Percentiles rank a stretch among this genome's conserved stretches.
These are phyloP conservation scores for Pulveroboletus frians DNA, from an alignment of 768 basidiomycete genomes.

Conservation along the genomic window DNA sequence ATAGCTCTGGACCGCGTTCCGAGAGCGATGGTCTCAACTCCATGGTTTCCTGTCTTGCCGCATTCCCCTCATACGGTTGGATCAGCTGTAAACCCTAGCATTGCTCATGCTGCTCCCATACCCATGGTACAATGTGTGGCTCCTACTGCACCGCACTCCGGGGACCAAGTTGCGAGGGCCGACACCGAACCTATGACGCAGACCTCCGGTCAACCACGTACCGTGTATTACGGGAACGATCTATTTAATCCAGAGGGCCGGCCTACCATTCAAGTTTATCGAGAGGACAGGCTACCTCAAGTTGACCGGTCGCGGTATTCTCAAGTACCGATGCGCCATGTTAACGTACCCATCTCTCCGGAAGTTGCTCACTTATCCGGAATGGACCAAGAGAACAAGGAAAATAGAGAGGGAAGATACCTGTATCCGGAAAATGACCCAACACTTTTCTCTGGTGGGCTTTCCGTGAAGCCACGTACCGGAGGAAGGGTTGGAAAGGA, in stretches of 20 bases:
- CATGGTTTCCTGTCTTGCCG: slow-evolving; percentile 16
- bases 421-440: slow-evolving; percentile 17
- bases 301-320: slow-evolving; percentile 15
- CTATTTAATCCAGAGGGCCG: slow-evolving; percentile 8
- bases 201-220: slow-evolving; percentile 44
- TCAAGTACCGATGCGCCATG: slow-evolving; percentile 11
- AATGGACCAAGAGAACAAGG: slow-evolving; percentile 33
- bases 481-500: slow-evolving; percentile 40
- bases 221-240: slow-evolving; percentile 20
- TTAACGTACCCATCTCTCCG: slow-evolving; percentile 5
- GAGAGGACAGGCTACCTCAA: slow-evolving; percentile 15
- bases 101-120: slow-evolving; percentile 14
- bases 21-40: slow-evolving; percentile 7
- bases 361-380: slow-evolving; percentile 13
- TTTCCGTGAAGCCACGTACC: slow-evolving; percentile 28
- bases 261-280: slow-evolving; percentile 20
- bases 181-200: slow-evolving; percentile 35
- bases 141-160: slow-evolving; percentile 39
- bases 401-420: slow-evolving; percentile 29
- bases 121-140: slow-evolving; percentile 12
- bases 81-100: slow-evolving; percentile 9
- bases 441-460: slow-evolving; percentile 24
- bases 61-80: slow-evolving; percentile 9
- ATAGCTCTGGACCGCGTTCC: slow-evolving; percentile 1
- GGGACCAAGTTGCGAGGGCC: slow-evolving; percentile 37